Base-by-base conservation (phyloP, 192 early-diverging fungal genomes). In the Phycomyces nitens region DNA sequence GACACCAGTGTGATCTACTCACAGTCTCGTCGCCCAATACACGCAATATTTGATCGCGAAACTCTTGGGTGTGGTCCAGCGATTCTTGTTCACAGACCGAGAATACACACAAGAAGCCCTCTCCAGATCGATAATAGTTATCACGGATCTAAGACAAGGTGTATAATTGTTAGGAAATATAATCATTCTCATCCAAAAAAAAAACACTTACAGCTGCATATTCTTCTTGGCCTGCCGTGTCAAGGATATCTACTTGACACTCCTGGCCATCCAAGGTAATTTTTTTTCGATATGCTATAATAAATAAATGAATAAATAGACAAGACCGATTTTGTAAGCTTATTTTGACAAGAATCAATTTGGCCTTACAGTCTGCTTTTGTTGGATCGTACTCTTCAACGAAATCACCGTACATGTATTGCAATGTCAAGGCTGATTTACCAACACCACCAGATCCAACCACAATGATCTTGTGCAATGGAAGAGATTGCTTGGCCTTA, bases 351-450 rank as follows among this genome's bases (percentile, higher is more conserved):
- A 34, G 16, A 6, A 34, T 11, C 20, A 12, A 51, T 41, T 43
- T 3, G 12, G 14, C 49, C 65, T 67, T 67, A 67, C 65, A 88
- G 68, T 94, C 92, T 50, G 90, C 92, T 71, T 92, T 94, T 38
- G 92, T 94, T 22, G 92, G 92, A 66, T 94, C 92, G 74, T 94
- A 94, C 64, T 94, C 90, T 74, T 94, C 90, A 55, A 91, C 87
- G 76, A 94, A 94, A 78, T 94, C 90, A 61, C 92, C 90, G 64
- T 92, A 92, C 89, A 91, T 87, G 79, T 87, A 92, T 74, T 92
- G 88, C 23, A 94, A 77, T 8, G 92, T 92, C 39, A 94, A 72
- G 18, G 92, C 92, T 10, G 88, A 90, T 68, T 94, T 94, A 27
- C 92, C 92, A 20, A 94, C 92, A 47, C 90, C 92, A 53, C 92